phyloP scores from a whole-genome alignment of 2,329 filamentous ascomycete species.

The Neospermospora avenae region DNA sequence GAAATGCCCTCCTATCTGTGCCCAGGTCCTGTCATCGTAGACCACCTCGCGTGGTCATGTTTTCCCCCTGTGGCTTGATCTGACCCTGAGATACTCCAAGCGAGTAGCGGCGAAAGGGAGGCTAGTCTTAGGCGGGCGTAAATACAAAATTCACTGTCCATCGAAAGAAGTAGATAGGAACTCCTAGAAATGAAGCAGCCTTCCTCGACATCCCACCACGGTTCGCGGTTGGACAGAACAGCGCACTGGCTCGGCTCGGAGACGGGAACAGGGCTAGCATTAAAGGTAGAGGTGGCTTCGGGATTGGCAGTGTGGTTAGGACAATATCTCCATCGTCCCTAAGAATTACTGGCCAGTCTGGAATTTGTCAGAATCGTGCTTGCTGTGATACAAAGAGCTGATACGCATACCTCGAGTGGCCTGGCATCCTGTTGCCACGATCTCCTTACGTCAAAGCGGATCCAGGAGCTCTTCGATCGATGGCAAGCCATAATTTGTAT shows the following conservation, averaged over 20 bases:
- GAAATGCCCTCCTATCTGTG: constrained; percentile 14
- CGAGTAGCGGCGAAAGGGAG: neutral
- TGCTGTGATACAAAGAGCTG: constrained; percentile 1
- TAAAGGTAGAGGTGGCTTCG: neutral
- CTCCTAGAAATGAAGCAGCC: constrained; percentile 1
- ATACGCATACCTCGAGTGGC: constrained; percentile 5
- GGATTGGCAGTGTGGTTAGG: neutral
- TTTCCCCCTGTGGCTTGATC: constrained; percentile 2
- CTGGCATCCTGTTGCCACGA: neutral
- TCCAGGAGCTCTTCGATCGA: neutral
- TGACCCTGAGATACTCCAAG: neutral
- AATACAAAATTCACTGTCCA: constrained; percentile 3
- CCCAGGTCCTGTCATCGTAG: constrained; percentile 15
- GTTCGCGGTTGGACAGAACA: neutral
- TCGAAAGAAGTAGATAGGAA: constrained; percentile 1
- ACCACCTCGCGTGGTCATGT: constrained; percentile 14
- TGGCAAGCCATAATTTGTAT: neutral
- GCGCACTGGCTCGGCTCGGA: neutral
- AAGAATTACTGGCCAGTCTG: constrained; percentile 7
- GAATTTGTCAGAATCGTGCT: constrained; percentile 2
- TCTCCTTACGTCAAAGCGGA: neutral
- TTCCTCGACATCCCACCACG: constrained; percentile 11
- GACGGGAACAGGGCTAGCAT: neutral
- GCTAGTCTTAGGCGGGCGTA: constrained; percentile 7
- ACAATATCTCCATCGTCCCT: constrained; percentile 1